Evolutionary conservation across 2,329 filamentous ascomycete species (phyloP), one percentile per base, ranked within the genome.

Genomic region (Fusarium sp.): DNA sequence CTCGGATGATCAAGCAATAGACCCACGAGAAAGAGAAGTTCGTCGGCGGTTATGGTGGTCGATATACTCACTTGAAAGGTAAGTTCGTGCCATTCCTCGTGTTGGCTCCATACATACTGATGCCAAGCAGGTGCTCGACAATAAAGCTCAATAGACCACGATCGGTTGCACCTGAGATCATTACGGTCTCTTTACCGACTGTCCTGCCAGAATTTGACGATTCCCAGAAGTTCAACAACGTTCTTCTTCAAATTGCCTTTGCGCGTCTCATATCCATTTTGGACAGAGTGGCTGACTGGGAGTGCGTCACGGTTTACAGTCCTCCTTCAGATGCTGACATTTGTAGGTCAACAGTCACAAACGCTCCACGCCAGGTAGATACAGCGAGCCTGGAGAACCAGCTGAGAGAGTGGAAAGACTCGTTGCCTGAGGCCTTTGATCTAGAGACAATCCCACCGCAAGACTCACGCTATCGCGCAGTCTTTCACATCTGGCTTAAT

Each of bases 11-110:
- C 46, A 55, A 4, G 7, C 10, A 0, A 31, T 58, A 4, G 21
- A 57, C 0, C 4, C 10, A 3, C 25, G 59, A 38, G 59, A 61
- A 35, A 33, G 31, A 5, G 59, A 61, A 19, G 27, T 38, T 31
- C 59, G 39, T 6, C 39, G 39, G 11, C 59, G 59, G 1, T 4
- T 61, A 2, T 61, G 59, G 59, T 61, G 59, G 59, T 61, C 59
- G 1, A 58, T 61, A 10, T 58, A 58, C 3, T 61, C 59, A 1
- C 52, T 58, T 1, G 59, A 61, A 21, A 57, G 59, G 59, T 33
- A 16, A 2, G 6, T 12, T 3, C 1, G 5, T 10, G 19, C 1
- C 10, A 18, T 4, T n/a, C 3, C 7, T 7, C 8, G 11, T 25
- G 4, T 15, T 3, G 1, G 10, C 12, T 9, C 14, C 4, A 12